phyloP scores from a whole-genome alignment of 78 protist genomes.

The Bigelowiella natans region DNA sequence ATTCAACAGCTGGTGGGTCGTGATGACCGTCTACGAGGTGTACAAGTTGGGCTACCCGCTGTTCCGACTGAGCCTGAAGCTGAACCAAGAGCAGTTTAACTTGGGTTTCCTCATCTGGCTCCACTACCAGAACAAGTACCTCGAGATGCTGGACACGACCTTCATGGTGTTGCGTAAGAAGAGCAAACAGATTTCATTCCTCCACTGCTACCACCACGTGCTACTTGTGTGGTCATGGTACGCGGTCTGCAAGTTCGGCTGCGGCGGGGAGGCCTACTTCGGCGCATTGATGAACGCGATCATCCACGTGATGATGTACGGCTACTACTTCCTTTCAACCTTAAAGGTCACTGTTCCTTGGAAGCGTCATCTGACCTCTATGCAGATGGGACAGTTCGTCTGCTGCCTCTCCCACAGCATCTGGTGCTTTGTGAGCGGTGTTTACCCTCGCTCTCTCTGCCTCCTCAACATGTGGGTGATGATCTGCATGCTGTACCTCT shows the following conservation, averaged over 20 bases:
- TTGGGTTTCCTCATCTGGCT: background rate
- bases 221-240: conserved; percentile 13
- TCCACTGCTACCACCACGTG: conserved; percentile 8
- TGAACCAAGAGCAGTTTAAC: background rate
- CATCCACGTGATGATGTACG: conserved; percentile 8
- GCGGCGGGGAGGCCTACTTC: conserved; percentile 9
- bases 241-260: background rate
- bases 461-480: conserved; percentile 3
- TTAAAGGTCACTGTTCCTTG: background rate
- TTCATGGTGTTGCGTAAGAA: conserved; percentile 7
- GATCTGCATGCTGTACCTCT: background rate
- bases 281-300: conserved; percentile 7
- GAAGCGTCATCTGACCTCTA: conserved; percentile 1
- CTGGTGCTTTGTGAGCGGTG: background rate
- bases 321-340: background rate
- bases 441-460: background rate
- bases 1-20: background rate
- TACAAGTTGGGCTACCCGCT: background rate
- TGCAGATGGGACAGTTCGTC: background rate
- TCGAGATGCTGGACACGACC: conserved; percentile 4
- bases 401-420: background rate
- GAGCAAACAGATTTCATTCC: background rate
- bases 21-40: background rate
- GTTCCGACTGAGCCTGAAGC: background rate
- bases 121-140: conserved; percentile 2